Evolutionary conservation across 2,329 filamentous ascomycete species (phyloP).

Genomic region (Venturia effusa): DNA sequence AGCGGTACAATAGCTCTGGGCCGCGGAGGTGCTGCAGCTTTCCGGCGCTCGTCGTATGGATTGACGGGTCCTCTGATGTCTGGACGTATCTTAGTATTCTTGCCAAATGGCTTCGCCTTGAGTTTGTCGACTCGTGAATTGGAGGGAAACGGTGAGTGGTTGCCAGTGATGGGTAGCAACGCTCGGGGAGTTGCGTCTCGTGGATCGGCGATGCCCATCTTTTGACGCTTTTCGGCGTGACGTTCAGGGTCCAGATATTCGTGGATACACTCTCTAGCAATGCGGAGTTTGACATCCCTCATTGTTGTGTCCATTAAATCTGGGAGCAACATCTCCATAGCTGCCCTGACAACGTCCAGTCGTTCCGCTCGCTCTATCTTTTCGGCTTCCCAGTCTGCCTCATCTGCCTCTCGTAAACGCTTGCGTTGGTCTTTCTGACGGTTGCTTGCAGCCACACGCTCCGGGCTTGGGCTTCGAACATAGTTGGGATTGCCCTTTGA

Average conservation of each 20-base stretch:
- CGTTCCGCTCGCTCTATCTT: conserved; percentile 78
- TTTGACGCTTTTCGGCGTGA: conserved; percentile 67
- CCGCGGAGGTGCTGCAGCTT: neutral
- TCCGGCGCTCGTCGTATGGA: conserved; percentile 42
- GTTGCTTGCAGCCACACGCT: conserved; percentile 35
- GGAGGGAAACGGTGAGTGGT: conserved; percentile 47
- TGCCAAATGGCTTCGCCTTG: conserved; percentile 28
- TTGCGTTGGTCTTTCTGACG: conserved; percentile 56
- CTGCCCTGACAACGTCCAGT: conserved; percentile 81
- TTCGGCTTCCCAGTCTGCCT: conserved; percentile 77
- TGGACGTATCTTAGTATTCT: conserved; percentile 26
- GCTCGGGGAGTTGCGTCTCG: conserved; percentile 26
- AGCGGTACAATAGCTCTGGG: conserved; percentile 29
- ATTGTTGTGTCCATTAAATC: conserved; percentile 83
- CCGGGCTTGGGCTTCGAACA: conserved; percentile 42
- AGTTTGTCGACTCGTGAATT: conserved; percentile 29
- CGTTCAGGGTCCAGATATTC: conserved; percentile 74
- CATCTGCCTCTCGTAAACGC: conserved; percentile 59
- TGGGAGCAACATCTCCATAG: conserved; percentile 63
- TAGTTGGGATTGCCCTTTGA: conserved; percentile 56
- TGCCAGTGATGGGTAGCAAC: conserved; percentile 30
- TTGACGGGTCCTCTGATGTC: conserved; percentile 26
- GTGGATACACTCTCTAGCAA: conserved; percentile 71
- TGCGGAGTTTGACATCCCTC: conserved; percentile 76
- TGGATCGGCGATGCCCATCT: conserved; percentile 64